A percentile compares a stretch with the other conserved stretches of the same genome.
Conservation (phyloP, 2,329 filamentous ascomycete species). For the Venturia oleaginea region DNA sequence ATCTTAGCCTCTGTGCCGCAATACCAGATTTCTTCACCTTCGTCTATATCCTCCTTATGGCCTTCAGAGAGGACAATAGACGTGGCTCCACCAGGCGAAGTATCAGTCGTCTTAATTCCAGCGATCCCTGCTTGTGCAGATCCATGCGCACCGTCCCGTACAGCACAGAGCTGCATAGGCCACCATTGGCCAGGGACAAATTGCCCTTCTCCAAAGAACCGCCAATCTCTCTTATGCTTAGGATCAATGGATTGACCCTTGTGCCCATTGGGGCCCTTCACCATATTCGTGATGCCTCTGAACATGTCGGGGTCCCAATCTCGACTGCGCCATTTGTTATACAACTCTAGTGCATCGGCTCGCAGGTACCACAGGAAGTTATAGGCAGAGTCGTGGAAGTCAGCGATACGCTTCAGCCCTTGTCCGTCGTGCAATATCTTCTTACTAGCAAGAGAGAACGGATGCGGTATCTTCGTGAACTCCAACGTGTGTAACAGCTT, state of each 20-base stretch:
- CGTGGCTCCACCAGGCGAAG: constrained; percentile 34
- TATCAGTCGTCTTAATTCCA: constrained; percentile 27
- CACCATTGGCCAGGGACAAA: constrained; percentile 45
- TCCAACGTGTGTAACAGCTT: not conserved
- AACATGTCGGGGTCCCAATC: constrained; percentile 38
- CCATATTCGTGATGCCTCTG: constrained; percentile 30
- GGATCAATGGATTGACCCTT: constrained; percentile 19
- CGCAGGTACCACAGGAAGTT: constrained; percentile 35
- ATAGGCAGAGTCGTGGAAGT: not conserved
- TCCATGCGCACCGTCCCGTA: constrained; percentile 48
- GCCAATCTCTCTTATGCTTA: constrained; percentile 19
- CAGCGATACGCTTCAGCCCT: not conserved
- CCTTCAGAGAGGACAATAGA: constrained; percentile 43
- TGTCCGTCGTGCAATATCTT: not conserved
- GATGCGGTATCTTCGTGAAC: not conserved
- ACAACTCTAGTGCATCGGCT: constrained; percentile 39
- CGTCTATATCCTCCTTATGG: constrained; percentile 34
- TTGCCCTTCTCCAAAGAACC: constrained; percentile 28
- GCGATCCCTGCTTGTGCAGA: constrained; percentile 41
- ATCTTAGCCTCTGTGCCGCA: constrained; percentile 38
- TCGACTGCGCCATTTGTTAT: constrained; percentile 34
- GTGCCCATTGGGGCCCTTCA: constrained; percentile 11
- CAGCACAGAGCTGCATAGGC: constrained; percentile 41
- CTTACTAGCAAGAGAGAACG: not conserved
- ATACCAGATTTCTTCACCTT: constrained; percentile 42